Evolutionary conservation across 73 alveolate genomes (phyloP).

Genomic region (Uronychia binucleata): DNA sequence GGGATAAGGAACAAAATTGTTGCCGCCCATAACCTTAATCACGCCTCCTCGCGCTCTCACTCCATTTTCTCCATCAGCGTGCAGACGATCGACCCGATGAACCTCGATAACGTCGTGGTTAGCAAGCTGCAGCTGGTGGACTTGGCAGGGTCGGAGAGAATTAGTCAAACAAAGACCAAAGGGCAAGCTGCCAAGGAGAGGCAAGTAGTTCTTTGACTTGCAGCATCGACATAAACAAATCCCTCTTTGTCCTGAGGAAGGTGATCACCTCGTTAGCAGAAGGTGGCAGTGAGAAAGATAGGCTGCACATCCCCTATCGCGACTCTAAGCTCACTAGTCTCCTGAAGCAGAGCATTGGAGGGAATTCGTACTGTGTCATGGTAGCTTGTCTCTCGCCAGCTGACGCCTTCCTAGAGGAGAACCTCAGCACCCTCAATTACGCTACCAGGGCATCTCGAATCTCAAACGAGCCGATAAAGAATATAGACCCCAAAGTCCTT

Average conservation of each 20-base stretch:
- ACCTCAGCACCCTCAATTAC: conserved; percentile 91
- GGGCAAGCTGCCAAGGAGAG: conserved; percentile 91
- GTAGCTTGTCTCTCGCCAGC: conserved; percentile 97
- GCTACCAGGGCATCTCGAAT: conserved; percentile 96
- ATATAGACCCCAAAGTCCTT: conserved; percentile 85
- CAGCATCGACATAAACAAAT: conserved; percentile 94
- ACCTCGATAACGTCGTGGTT: conserved; percentile 78
- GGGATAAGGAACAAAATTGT: conserved; percentile 93
- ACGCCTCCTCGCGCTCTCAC: conserved; percentile 94
- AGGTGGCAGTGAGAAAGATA: conserved; percentile 57
- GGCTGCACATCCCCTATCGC: conserved; percentile 90
- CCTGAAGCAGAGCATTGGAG: conserved; percentile 94
- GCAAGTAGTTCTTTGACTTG: no score
- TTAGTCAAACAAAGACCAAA: conserved; percentile 89
- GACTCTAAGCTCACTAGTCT: conserved; percentile 96
- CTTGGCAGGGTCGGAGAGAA: conserved; percentile 82
- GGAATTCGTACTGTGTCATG: conserved; percentile 95
- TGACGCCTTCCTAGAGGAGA: conserved; percentile 84
- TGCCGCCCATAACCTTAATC: conserved; percentile 94
- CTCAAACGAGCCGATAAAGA: conserved; percentile 86
- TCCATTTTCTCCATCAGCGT: conserved; percentile 88
- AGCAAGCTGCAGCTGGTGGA: conserved; percentile 78
- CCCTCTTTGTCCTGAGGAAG: conserved; percentile 92
- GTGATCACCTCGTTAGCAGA: conserved; percentile 76
- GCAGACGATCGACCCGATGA: conserved; percentile 75